phyloP scores from a whole-genome alignment of 2,329 filamentous ascomycete species.

The Sporothrix brasiliensis region DNA sequence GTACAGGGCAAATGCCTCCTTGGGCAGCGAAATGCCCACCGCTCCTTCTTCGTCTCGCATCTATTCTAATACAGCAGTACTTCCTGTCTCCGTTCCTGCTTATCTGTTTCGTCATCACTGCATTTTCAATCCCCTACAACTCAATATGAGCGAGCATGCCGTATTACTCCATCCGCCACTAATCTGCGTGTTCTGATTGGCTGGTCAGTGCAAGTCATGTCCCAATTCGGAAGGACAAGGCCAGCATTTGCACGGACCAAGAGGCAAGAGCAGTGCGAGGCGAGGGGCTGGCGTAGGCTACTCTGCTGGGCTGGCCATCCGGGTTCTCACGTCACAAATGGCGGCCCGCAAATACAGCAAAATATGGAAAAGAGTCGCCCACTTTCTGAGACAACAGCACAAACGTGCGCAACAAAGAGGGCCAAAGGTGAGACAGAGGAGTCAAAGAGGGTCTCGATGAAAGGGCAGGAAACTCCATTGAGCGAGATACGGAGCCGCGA shows the following conservation, averaged over 20 bases:
- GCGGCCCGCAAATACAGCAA: neutral
- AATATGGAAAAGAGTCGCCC: neutral
- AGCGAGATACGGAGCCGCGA: neutral
- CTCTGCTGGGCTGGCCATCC: slow-evolving; percentile 16
- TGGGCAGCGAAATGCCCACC: too few species aligned
- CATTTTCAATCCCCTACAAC: neutral
- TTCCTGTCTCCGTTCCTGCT: neutral
- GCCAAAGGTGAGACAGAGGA: neutral
- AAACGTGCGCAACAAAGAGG: neutral
- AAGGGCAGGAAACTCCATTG: neutral
- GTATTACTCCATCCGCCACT: neutral
- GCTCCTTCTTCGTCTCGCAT: neutral
- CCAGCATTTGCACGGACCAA: slow-evolving; percentile 7
- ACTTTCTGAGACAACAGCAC: neutral
- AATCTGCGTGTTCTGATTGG: slow-evolving; percentile 16
- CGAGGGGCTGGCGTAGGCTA: neutral
- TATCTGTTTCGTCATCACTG: slow-evolving; percentile 11
- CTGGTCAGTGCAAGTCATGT: slow-evolving; percentile 10
- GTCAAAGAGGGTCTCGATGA: neutral
- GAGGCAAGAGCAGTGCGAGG: neutral
- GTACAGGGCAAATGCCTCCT: too few species aligned
- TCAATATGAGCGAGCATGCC: neutral
- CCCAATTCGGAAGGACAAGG: slow-evolving; percentile 22
- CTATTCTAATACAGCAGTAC: neutral
- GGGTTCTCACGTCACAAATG: slow-evolving; percentile 21